Base-by-base conservation (phyloP, 106 monocot species). In the Chionographis japonica region DNA sequence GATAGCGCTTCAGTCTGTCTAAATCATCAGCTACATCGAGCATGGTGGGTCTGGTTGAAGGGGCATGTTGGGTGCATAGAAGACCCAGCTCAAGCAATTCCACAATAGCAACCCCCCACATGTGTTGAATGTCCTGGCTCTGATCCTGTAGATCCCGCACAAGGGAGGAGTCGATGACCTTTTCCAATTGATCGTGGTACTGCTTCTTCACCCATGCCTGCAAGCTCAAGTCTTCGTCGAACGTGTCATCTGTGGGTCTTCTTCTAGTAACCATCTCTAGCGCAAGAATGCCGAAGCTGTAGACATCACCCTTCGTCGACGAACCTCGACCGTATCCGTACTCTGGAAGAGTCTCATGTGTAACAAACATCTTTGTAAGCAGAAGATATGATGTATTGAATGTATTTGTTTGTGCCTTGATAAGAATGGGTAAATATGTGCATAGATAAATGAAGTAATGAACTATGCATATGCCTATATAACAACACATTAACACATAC, bases 81-180 rank as follows among this genome's bases (percentile, higher is more conserved):
- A 86, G 71, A 10, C 78, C 86, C 18, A 86, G 41, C 15, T 86
- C 75, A 19, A 79, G 46, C 37, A 86, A 50, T 59, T 86, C 86
- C 11, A 35, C 9, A 8, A 73, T 60, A 8, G 60, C 86, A 37
- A 79, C 75, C 51, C 79, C 75, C 75, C 82, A 82, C 63, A 73
- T 73, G 27, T 50, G 58, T 40, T 50, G 71, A 10, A 61, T 65
- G 39, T 75, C 75, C 39, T 12, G 40, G 8, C 62, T 73, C 70
- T 77, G 72, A 54, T 61, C 40, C 43, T 36, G 42, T 3, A 57
- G 16, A 40, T 64, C 60, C 14, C 55, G 51, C 75, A 68, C 55
- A 7, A 75, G 52, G 56, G 51, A 58, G 6, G 70, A 50, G 62
- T 73, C 72, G 2, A 73, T 37, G n/a, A 79, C 61, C 46, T 73